Evolutionary conservation across 2,329 filamentous ascomycete genomes (phyloP).

Genomic region (Claviceps sorghi): DNA sequence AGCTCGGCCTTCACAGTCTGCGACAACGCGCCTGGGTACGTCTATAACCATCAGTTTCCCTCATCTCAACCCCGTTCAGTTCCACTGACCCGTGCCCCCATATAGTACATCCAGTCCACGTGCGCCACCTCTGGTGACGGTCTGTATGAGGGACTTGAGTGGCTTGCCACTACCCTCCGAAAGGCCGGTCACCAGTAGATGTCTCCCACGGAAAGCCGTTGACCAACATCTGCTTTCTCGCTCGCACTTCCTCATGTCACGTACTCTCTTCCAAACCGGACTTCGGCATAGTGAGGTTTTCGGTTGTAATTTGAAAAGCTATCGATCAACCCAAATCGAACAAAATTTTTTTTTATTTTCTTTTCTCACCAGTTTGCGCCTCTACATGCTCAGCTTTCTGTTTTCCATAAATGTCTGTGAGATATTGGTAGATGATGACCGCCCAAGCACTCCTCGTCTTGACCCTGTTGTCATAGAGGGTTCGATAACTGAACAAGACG

Average conservation of each 20-base stretch:
- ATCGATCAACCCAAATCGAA: conserved; percentile 38
- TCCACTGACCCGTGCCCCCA: conserved; percentile 5
- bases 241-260: conserved; percentile 24
- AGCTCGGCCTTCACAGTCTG: conserved; percentile 97
- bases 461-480: not conserved
- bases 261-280: conserved; percentile 24
- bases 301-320: conserved; percentile 45
- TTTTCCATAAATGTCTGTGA: conserved; percentile 14
- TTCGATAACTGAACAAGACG: not conserved
- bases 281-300: conserved; percentile 33
- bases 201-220: conserved; percentile 22
- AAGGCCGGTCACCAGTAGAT: conserved; percentile 56
- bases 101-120: conserved; percentile 95
- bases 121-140: conserved; percentile 97
- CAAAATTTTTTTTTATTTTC: conserved; percentile 24
- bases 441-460: not conserved
- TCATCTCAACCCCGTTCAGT: not conserved
- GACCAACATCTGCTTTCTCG: conserved; percentile 19
- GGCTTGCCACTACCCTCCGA: conserved; percentile 71
- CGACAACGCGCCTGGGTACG: conserved; percentile 98
- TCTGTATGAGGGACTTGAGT: conserved; percentile 98
- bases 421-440: conserved; percentile 6
- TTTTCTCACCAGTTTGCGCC: conserved; percentile 20
- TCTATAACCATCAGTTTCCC: conserved; percentile 9
- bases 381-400: conserved; percentile 14